phyloP scores from a whole-genome alignment of 441 rosid species.

The Adansonia madagascariensis region DNA sequence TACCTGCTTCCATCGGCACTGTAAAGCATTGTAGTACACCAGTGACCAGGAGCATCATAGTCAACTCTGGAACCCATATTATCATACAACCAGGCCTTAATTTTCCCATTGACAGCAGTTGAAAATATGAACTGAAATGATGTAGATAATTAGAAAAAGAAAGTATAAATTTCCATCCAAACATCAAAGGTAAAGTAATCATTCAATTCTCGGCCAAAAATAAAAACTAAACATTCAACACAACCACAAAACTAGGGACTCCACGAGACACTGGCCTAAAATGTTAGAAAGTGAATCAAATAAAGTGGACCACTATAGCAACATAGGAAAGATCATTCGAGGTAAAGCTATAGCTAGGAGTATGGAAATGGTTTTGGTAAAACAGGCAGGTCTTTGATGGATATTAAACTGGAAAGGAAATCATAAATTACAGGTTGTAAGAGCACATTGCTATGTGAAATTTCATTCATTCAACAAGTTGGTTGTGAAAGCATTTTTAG shows the following conservation, averaged over 20 bases:
- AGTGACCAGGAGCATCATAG: slow-evolving; percentile 77
- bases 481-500: not conserved
- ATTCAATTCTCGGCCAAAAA: not conserved
- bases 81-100: slow-evolving; percentile 94
- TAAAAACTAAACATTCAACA: slow-evolving; percentile 8
- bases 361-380: not conserved
- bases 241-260: not conserved
- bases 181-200: not conserved
- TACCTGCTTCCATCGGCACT: slow-evolving; percentile 91
- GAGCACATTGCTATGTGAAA: not conserved
- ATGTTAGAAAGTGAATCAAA: not conserved
- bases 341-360: not conserved
- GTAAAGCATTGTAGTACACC: slow-evolving; percentile 86
- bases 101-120: slow-evolving; percentile 83
- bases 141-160: slow-evolving; percentile 2
- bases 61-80: slow-evolving; percentile 83
- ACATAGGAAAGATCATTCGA: not conserved
- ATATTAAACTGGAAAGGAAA: not conserved
- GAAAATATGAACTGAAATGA: slow-evolving; percentile 78
- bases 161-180: slow-evolving; percentile 2
- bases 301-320: not conserved
- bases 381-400: not conserved
- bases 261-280: slow-evolving; percentile 1
- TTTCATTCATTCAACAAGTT: slow-evolving; percentile 12
- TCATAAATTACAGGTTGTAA: not conserved